Evolutionary conservation across 2,329 filamentous ascomycete genomes (phyloP).

Genomic region (Rutstroemia sp.): DNA sequence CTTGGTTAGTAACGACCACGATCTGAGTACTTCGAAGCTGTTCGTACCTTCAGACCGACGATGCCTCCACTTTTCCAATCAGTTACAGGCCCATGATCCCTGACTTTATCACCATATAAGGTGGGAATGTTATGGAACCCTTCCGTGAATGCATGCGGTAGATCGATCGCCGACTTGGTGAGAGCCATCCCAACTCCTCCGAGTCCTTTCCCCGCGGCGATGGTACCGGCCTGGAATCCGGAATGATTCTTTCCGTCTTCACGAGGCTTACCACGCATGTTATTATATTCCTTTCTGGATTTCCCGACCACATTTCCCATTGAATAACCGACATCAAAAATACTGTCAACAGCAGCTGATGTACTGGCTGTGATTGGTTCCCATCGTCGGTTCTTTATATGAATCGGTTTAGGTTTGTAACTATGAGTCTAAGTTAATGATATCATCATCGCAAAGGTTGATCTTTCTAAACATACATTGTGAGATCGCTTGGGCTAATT

Average conservation of each 20-base stretch:
- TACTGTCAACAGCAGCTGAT: not conserved
- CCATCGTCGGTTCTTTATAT: not conserved
- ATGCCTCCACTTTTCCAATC: not conserved
- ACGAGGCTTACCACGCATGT: not conserved
- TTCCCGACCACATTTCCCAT: not conserved
- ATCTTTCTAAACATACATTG: slow-evolving; percentile 14
- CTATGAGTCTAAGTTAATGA: not conserved
- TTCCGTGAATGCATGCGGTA: not conserved
- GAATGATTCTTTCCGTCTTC: not conserved
- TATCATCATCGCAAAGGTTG: not conserved
- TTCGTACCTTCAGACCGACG: not conserved
- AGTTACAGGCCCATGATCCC: not conserved
- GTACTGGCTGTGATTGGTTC: not conserved
- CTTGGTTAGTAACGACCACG: too few relatives aligned
- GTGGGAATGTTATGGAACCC: not conserved
- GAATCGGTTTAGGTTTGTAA: not conserved
- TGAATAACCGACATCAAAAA: not conserved
- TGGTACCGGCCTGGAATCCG: not conserved
- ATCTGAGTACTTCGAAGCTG: too few relatives aligned
- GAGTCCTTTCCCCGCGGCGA: slow-evolving; percentile 7
- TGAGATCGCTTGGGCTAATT: slow-evolving; percentile 13
- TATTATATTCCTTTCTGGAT: not conserved
- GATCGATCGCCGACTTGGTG: slow-evolving; percentile 1
- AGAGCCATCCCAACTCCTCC: not conserved
- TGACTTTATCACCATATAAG: not conserved